These are phyloP conservation scores for Polytrichum commune DNA, from an alignment of 225 moss, liverwort and hornwort genomes.

Conservation along the genomic window DNA sequence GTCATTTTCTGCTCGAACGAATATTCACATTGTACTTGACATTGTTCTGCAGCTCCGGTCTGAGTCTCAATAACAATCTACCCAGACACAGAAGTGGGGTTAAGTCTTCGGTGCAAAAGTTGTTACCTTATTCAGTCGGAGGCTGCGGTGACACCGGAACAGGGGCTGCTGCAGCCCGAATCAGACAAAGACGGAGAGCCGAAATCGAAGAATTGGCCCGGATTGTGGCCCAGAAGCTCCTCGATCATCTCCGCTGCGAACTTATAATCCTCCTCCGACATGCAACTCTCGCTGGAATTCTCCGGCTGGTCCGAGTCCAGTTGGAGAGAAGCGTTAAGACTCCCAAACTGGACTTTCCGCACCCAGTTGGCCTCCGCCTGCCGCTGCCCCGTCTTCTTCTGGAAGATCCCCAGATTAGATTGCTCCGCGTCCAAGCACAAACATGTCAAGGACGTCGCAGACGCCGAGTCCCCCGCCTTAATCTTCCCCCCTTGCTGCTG, in stretches of 20 bases:
- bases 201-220: conserved; percentile 34
- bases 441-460: conserved; percentile 40
- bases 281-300: conserved; percentile 41
- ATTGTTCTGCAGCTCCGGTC: too few species aligned
- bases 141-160: conserved; percentile 33
- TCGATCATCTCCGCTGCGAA: conserved; percentile 67
- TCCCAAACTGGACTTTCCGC: conserved; percentile 50
- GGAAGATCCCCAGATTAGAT: conserved; percentile 62
- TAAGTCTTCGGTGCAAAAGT: too few species aligned
- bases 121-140: conserved; percentile 18
- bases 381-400: conserved; percentile 46
- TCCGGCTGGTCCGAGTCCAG: conserved; percentile 13
- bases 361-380: conserved; percentile 54
- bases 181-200: conserved; percentile 43
- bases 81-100: too few species aligned
- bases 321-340: not conserved
- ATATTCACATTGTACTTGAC: too few species aligned
- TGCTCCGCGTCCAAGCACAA: conserved; percentile 58
- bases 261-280: conserved; percentile 55
- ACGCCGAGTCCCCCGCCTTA: conserved; percentile 14
- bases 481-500: conserved; percentile 1
- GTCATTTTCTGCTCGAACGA: too few species aligned
- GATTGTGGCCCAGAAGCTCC: conserved; percentile 34
- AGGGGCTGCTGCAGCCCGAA: conserved; percentile 49
- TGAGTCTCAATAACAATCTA: too few species aligned